Percentiles rank a stretch among this genome's conserved stretches.
These are phyloP conservation scores for Gaeumannomyces tritici DNA, from an alignment of 2,329 filamentous ascomycete species.

Conservation along the genomic window DNA sequence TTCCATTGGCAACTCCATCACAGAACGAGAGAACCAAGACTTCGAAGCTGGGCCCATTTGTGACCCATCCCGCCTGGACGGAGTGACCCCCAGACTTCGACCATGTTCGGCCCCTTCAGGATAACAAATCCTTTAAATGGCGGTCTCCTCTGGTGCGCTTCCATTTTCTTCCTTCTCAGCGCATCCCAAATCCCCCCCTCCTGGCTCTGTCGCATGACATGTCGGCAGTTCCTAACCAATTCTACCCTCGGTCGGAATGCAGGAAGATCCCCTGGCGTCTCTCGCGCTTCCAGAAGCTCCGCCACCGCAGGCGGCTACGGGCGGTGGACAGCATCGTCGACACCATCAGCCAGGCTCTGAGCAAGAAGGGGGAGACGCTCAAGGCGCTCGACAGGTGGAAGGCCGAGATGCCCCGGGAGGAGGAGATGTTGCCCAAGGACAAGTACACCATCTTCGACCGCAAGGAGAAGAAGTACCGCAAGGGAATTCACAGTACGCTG, in stretches of 20 bases:
- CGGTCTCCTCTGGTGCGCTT: constrained; percentile 68
- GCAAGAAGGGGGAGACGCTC: constrained; percentile 59
- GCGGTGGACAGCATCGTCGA: constrained; percentile 82
- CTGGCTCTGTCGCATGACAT: too few relatives aligned
- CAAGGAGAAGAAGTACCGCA: constrained; percentile 90
- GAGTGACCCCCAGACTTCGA: constrained; percentile 12
- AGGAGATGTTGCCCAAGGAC: constrained; percentile 90
- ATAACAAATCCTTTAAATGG: constrained; percentile 66
- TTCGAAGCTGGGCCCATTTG: too few relatives aligned
- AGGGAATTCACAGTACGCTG: constrained; percentile 92
- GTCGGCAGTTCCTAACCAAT: neutral
- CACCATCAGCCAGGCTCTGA: constrained; percentile 69
- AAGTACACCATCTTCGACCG: constrained; percentile 98
- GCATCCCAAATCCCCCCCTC: too few relatives aligned
- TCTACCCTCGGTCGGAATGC: neutral
- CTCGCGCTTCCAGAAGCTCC: constrained; percentile 81
- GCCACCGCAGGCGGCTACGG: constrained; percentile 73
- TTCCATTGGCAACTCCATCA: too few relatives aligned
- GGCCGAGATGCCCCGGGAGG: constrained; percentile 88
- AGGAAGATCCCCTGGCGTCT: constrained; percentile 97
- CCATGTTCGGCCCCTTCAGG: constrained; percentile 79
- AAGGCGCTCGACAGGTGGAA: constrained; percentile 87
- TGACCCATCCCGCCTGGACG: too few relatives aligned
- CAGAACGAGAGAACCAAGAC: too few relatives aligned
- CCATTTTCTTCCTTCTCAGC: neutral